phyloP scores from a whole-genome alignment of 2,329 filamentous ascomycete genomes.

The Lanzia echinophila region DNA sequence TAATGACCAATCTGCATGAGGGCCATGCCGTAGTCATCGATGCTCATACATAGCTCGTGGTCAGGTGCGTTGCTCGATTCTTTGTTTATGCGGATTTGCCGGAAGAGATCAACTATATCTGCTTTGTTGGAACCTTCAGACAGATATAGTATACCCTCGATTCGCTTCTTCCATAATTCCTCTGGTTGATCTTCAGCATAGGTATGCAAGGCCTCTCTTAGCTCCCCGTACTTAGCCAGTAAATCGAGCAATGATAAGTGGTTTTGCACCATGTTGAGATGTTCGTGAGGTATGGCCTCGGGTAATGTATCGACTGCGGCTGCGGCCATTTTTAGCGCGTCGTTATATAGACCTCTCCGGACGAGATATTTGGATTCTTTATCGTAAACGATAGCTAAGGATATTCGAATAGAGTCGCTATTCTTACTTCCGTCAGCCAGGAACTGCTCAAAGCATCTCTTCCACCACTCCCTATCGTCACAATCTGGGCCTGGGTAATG shows the following conservation, averaged over 20 bases:
- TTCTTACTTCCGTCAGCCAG: slow-evolving; percentile 16
- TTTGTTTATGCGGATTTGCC: slow-evolving; percentile 11
- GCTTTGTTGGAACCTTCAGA: slow-evolving; percentile 20
- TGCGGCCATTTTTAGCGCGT: slow-evolving; percentile 20
- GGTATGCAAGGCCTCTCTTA: slow-evolving; percentile 16
- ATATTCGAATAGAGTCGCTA: slow-evolving; percentile 14
- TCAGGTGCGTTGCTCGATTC: slow-evolving; percentile 2
- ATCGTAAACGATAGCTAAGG: slow-evolving; percentile 19
- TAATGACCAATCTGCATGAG: slow-evolving; percentile 21
- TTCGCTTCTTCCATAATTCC: slow-evolving; percentile 22
- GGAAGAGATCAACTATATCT: slow-evolving; percentile 14
- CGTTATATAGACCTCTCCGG: slow-evolving; percentile 16
- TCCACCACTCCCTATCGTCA: slow-evolving; percentile 23
- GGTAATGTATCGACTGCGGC: slow-evolving; percentile 19
- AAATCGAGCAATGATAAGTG: slow-evolving; percentile 18
- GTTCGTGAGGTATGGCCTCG: slow-evolving; percentile 15
- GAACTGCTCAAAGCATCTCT: slow-evolving; percentile 20
- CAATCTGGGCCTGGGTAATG: slow-evolving; percentile 18
- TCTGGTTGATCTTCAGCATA: slow-evolving; percentile 14
- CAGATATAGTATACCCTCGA: slow-evolving; percentile 19
- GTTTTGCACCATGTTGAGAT: slow-evolving; percentile 18
- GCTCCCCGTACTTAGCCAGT: slow-evolving; percentile 20
- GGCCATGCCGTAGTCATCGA: slow-evolving; percentile 8
- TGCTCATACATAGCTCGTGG: slow-evolving; percentile 2
- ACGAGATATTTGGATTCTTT: slow-evolving; percentile 22